Base-by-base conservation (phyloP, 2,329 filamentous ascomycete genomes). In the Cladophialophora chaetospira region DNA sequence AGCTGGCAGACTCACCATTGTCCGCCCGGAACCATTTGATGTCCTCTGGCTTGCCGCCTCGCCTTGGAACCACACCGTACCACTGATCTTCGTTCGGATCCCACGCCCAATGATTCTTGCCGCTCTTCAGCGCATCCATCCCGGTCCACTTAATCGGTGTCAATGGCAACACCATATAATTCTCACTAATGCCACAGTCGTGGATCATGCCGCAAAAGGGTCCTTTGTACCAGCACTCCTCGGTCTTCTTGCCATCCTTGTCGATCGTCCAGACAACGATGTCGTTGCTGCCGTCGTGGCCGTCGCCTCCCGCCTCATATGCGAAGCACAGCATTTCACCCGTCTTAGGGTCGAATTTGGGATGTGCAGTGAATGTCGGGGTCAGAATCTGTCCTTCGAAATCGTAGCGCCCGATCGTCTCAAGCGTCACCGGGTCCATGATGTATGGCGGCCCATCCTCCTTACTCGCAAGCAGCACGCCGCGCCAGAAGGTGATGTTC, bases 401-500 rank as follows among this genome's bases (percentile, higher is more conserved):
- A 62, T 82, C 79, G 53, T 80, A 75, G 38, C 71, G 66, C 0
- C 77, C 78, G 19, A 83, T 75, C 0, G 79, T 76, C 5, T 72
- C 71, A 38, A 80, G 75, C 1, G 79, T 75, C 26, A 78, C 74
- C 0, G 69, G 66, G 52, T 81, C 73, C 45, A 77, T 75, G 0
- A 77, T 77, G 57, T 71, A 80, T 1, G 79, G 79, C 4, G 79
- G 81, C 10, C 79, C 76, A 23, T 75, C 74, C 2, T 80, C 75
- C 65, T 84, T 84, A 19, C 51, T 56, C 0, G 59, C 59, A 5
- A 62, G 47, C 54, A 84, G 64, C 51, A 79, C 75, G 0, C 81
- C 81, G 5, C 80, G 69, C 80, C 80, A 84, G 63, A 81, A 83
- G 0, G 79, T 73, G 36, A 84, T 72, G 59, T 85, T 84, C 5